Conservation (phyloP, 2,329 filamentous ascomycete genomes). For the Fusarium proliferatum region DNA sequence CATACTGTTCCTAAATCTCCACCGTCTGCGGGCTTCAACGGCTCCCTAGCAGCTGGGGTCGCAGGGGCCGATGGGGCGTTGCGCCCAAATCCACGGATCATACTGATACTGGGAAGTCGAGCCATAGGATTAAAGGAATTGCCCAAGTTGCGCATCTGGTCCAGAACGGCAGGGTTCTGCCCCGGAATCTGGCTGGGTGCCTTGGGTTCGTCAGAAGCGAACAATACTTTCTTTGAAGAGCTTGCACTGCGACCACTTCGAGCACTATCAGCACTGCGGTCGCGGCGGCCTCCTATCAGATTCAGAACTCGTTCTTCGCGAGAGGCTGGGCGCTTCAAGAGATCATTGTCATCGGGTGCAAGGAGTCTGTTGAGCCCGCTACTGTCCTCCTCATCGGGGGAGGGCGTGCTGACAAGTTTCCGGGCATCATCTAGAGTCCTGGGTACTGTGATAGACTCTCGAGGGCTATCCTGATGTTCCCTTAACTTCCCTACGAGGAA, state of each 20-base stretch:
- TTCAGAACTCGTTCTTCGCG: slow-evolving; percentile 75
- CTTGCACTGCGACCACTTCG: slow-evolving; percentile 72
- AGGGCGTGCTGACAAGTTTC: slow-evolving; percentile 82
- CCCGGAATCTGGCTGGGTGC: slow-evolving; percentile 26
- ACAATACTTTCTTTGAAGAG: slow-evolving; percentile 68
- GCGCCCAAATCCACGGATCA: slow-evolving; percentile 80
- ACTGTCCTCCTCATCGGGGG: slow-evolving; percentile 71
- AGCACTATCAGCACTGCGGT: slow-evolving; percentile 80
- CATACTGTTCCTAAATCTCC: slow-evolving; percentile 69
- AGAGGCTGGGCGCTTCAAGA: slow-evolving; percentile 43
- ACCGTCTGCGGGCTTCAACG: slow-evolving; percentile 58
- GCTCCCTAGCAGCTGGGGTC: slow-evolving; percentile 54
- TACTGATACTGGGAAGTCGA: slow-evolving; percentile 77
- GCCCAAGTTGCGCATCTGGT: slow-evolving; percentile 84
- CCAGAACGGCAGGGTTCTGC: slow-evolving; percentile 71
- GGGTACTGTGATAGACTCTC: slow-evolving; percentile 71
- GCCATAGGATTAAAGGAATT: slow-evolving; percentile 86
- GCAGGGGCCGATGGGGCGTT: slow-evolving; percentile 53
- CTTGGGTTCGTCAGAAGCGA: slow-evolving; percentile 55
- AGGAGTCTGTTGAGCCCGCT: slow-evolving; percentile 66
- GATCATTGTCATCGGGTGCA: slow-evolving; percentile 53
- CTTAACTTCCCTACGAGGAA: slow-evolving; percentile 90
- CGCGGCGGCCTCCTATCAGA: slow-evolving; percentile 78
- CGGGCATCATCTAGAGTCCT: slow-evolving; percentile 94
- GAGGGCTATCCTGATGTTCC: slow-evolving; percentile 67